phyloP scores from a whole-genome alignment of 306 rosid genomes.

The Adenanthera pavonina region DNA sequence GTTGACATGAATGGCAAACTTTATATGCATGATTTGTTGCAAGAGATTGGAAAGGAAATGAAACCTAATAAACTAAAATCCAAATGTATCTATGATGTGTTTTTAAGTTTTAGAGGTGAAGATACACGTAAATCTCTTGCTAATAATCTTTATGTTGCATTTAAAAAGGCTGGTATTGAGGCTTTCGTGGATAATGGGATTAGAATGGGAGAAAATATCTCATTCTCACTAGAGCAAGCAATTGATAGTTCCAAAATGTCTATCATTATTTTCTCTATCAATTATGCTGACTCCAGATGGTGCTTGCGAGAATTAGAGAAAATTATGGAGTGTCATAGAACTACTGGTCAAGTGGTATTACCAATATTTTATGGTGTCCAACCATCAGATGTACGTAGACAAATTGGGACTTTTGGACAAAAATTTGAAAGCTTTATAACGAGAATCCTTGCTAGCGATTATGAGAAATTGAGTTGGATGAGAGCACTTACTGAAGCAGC shows the following conservation, averaged over 20 bases:
- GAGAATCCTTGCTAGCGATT: background rate
- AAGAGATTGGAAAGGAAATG: background rate
- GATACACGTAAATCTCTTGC: background rate
- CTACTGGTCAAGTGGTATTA: background rate
- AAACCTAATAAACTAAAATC: background rate
- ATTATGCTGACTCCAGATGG: background rate
- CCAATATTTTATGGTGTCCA: background rate
- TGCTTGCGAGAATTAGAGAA: background rate
- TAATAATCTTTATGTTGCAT: background rate
- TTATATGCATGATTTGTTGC: background rate
- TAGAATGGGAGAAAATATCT: background rate
- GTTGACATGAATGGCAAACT: background rate
- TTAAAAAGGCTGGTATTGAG: background rate
- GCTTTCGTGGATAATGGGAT: background rate
- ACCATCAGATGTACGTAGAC: background rate
- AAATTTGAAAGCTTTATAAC: background rate
- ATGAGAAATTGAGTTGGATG: background rate
- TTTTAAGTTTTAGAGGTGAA: background rate
- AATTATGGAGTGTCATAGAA: background rate
- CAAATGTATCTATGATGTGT: background rate
- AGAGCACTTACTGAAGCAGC: background rate
- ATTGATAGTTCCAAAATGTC: background rate
- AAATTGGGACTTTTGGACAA: background rate
- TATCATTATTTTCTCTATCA: background rate
- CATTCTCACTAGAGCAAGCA: background rate